Evolutionary conservation across 768 basidiomycete genomes (phyloP).

Genomic region (Lentinus tigrinus): DNA sequence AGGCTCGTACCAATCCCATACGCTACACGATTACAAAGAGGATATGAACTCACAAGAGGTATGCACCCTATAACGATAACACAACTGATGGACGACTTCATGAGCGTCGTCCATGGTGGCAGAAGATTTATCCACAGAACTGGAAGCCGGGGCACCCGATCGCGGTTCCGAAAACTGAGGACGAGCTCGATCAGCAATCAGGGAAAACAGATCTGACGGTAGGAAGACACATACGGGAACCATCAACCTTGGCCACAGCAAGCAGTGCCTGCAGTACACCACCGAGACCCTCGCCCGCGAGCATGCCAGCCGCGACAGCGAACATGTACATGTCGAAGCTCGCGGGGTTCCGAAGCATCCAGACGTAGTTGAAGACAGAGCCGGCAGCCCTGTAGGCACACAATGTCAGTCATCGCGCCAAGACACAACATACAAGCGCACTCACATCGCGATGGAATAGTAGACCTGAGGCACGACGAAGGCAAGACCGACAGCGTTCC

Average conservation of each 20-base stretch:
- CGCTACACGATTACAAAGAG: too few relatives aligned
- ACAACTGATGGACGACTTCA: too few relatives aligned
- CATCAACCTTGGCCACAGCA: constrained; percentile 50
- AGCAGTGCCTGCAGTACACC: constrained; percentile 61
- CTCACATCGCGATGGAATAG: constrained; percentile 25
- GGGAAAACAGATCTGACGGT: background rate
- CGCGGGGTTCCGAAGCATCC: constrained; percentile 41
- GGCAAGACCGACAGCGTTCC: constrained; percentile 24
- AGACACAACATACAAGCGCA: too few relatives aligned
- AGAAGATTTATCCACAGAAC: constrained; percentile 57
- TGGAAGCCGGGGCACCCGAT: constrained; percentile 53
- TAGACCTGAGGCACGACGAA: constrained; percentile 21
- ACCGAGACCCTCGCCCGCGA: constrained; percentile 51
- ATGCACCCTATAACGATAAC: too few relatives aligned
- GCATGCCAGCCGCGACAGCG: constrained; percentile 37
- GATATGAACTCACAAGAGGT: too few relatives aligned
- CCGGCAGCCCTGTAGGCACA: constrained; percentile 36
- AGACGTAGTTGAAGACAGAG: constrained; percentile 46
- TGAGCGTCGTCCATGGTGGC: too few relatives aligned
- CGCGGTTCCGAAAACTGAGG: constrained; percentile 40
- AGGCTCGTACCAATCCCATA: too few relatives aligned
- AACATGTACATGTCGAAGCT: constrained; percentile 38
- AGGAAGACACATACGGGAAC: constrained; percentile 36
- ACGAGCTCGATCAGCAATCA: background rate
- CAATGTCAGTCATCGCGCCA: background rate